Base-by-base conservation (phyloP, 192 early-diverging fungal genomes). In the Chytriomyces sp. region DNA sequence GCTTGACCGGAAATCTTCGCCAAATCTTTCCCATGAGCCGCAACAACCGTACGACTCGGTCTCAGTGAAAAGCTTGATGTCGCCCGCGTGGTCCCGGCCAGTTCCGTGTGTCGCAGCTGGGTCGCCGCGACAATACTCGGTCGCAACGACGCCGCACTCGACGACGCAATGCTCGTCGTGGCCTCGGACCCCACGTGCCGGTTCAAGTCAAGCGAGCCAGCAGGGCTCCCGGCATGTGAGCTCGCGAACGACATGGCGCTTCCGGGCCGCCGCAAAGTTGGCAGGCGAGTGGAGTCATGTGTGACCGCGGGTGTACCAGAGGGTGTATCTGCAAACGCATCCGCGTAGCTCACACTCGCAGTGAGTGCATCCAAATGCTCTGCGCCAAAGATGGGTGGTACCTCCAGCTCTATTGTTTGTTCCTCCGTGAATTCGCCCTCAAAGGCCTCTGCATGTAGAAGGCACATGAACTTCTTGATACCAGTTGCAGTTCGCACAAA, bases 371-470 rank as follows among this genome's bases (percentile, higher is more conserved):
- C 53, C 4, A 66, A 44, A 66, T 69, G 31, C 36, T 69, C 32
- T 12, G 52, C 57, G 19, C 68, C 68, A 59, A 59, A 70, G 22
- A 70, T 17, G 3, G 68, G 68, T 58, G 68, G 68, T 36, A 69
- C n/a, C 10, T 69, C 36, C 7, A 69, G 22, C 22, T 30, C 17
- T 19, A 69, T 10, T 22, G 7, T 19, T 38, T 12, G 8, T 36
- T 26, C 31, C 5, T 31, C 17, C 30, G 12, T 10, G 37, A 22
- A 69, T n/a, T 57, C 57, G 25, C 68, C 68, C 30, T 57, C 28
- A 70, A 59, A 70, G 12, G 54, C 1, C 40, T 70, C 68, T 7
- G n/a, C 31, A 22, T 59, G 54, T 6, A 39, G 19, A 4, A 70
- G 37, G 31, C 68, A 70, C 5, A 39, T 12, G 5, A 59, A 49